Base-by-base conservation (phyloP, 306 rosid genomes). In the Cucurbita pepo region DNA sequence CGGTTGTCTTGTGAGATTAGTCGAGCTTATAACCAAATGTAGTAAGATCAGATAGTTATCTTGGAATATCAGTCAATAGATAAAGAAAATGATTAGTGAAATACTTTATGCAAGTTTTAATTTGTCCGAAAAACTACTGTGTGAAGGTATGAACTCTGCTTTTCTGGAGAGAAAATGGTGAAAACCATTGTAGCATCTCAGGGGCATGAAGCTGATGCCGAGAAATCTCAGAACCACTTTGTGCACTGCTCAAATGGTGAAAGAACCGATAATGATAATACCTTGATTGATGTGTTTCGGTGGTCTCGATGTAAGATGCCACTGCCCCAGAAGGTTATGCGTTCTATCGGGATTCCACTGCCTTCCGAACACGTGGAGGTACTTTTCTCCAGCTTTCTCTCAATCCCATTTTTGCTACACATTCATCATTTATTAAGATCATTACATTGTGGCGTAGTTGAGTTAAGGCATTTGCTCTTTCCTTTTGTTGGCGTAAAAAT, bases 301-400 rank as follows among this genome's bases (percentile, higher is more conserved):
- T 93, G 98, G 98, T 83, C 96, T 78, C 89, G 94, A 13, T 93
- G 98, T 76, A 90, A 87, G 87, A 90, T 71, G 80, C 91, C 96
- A 52, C 88, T 93, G 37, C 94, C 97, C 12, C 98, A 93, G 88
- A 83, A 85, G 82, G 75, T 84, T 54, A 90, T 87, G 96, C 88
- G 87, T 63, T 71, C 89, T 1, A 69, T 93, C 44, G 98, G 97
- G 71, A 85, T 93, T 80, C 98, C 97, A 13, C 83, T 93, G 50
- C 97, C 98, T 38, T 83, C 75, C 75, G 98, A 90, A 69, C 78
- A 90, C 66, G 83, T 90, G 56, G 97, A 93, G 98, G 98, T 90
- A 88, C 80, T 44, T 54, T 61, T 15, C 36, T 69, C 40, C 47
- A 38, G 15, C 40, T 78, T 56, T 78, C 71, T 47, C 6, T 41